Evolutionary conservation across 1,284 basidiomycete species (phyloP), one percentile per base, ranked within the genome.

Genomic region (Mycena citricolor): DNA sequence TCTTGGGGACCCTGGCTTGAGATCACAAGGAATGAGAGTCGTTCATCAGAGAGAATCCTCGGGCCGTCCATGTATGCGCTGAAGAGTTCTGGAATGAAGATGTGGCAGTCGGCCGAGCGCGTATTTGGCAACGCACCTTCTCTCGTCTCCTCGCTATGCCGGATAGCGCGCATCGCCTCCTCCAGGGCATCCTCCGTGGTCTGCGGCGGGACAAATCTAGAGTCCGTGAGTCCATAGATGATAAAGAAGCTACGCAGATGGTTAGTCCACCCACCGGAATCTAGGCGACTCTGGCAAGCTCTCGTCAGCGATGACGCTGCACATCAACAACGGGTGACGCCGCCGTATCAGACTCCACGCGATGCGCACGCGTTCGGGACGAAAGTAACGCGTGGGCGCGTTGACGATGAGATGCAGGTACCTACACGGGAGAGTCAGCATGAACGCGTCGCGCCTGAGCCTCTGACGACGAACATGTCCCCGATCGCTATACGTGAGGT

Each of bases 21-120:
- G 12, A 73, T 60, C 40, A 78, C 59, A 32, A 81, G 68, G 44
- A 67, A 68, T 2, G 74, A 71, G 25, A 81, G 70, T 10, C 70
- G 60, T 0, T 61, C 49, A 41, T 76, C 66, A 11, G 72, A 73
- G 8, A 83, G 68, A 1, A 62, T 62, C 7, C 75, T 66, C 11
- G 67, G 58, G 0, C 74, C 74, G 51, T 76, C 74, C 53, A 77
- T 68, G 49, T 77, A 74, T 2, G 53, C 39, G 24, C 62, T 58
- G 46, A 76, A 70, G 11, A 75, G 57, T 33, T 64, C 70, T 63
- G 32, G 17, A 16, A 20, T 45, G 12, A 14, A 36, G 5, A 11
- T 28, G n/a, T n/a, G n/a, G n/a, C n/a, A n/a, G n/a, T n/a, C n/a
- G n/a, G n/a, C n/a, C n/a, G n/a, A n/a, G n/a, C n/a, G n/a, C n/a